These are phyloP conservation scores for Plasmodium ovale DNA, from an alignment of 169 alveolate species.

Conservation along the genomic window DNA sequence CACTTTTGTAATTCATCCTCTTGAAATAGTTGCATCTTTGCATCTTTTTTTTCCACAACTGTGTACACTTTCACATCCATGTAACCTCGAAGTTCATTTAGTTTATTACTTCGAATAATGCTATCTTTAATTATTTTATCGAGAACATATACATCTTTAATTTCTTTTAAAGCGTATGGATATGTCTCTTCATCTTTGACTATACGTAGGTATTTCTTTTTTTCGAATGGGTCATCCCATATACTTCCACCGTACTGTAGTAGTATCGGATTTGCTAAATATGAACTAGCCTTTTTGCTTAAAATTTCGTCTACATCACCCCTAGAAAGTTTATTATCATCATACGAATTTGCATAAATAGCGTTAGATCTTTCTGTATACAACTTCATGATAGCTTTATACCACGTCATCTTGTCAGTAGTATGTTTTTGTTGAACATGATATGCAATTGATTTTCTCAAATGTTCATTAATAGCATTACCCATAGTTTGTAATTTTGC, in stretches of 20 bases:
- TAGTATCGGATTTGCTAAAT: conserved; percentile 1
- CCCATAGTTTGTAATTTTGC: background rate
- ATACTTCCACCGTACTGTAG: conserved; percentile 17
- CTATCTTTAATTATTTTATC: conserved; percentile 18
- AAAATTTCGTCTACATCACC: background rate
- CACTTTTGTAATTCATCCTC: conserved; percentile 10
- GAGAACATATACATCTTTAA: conserved; percentile 34
- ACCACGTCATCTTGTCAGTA: conserved; percentile 12
- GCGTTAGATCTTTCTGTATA: conserved; percentile 7
- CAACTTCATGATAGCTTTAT: conserved; percentile 3
- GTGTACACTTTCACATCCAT: conserved; percentile 32
- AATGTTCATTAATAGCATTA: background rate
- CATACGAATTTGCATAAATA: conserved; percentile 24
- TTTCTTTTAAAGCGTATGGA: conserved; percentile 23
- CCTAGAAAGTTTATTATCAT: background rate
- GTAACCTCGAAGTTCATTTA: background rate
- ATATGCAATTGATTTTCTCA: background rate
- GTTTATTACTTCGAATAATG: background rate
- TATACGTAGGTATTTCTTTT: conserved; percentile 11
- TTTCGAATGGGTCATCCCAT: conserved; percentile 13
- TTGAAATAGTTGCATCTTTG: background rate
- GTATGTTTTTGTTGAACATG: background rate
- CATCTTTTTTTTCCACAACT: background rate
- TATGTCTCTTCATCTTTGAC: conserved; percentile 18
- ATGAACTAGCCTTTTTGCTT: background rate